Percentiles rank a stretch among this genome's conserved stretches.
Evolutionary conservation across 1,139 yeast species (phyloP).

Genomic region (Nakaseomyces delphensis): DNA sequence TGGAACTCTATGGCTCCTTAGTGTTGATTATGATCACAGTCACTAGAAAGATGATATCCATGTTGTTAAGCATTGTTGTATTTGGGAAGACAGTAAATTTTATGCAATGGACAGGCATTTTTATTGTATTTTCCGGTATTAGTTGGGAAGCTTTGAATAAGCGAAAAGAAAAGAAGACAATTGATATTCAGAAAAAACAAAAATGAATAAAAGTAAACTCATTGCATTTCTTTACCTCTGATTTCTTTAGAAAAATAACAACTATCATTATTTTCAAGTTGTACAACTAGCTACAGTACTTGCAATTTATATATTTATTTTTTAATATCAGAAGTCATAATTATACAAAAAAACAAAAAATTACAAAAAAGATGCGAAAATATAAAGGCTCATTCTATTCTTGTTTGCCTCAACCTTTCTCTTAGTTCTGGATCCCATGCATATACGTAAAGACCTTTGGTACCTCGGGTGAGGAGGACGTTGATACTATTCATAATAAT

Average conservation of each 20-base stretch:
- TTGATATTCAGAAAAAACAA: slow-evolving; percentile 1
- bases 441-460: slow-evolving; percentile 35
- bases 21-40: slow-evolving; percentile 87
- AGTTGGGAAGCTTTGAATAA: slow-evolving; percentile 56
- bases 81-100: slow-evolving; percentile 64
- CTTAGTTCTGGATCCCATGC: slow-evolving; percentile 35
- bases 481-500: slow-evolving; percentile 37
- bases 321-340: no score
- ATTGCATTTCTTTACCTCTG: not conserved
- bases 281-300: not conserved
- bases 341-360: no score
- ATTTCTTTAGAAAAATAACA: no score
- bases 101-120: slow-evolving; percentile 72
- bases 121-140: slow-evolving; percentile 74
- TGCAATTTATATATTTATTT: not conserved
- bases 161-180: slow-evolving; percentile 10
- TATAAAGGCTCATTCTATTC: slow-evolving; percentile 9
- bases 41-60: slow-evolving; percentile 90
- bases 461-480: slow-evolving; percentile 37
- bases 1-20: slow-evolving; percentile 77
- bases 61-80: slow-evolving; percentile 77
- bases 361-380: no score
- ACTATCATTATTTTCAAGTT: not conserved
- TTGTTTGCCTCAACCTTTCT: slow-evolving; percentile 21
- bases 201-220: not conserved